phyloP scores from a whole-genome alignment of 306 rosid genomes.

The Prunus padus region DNA sequence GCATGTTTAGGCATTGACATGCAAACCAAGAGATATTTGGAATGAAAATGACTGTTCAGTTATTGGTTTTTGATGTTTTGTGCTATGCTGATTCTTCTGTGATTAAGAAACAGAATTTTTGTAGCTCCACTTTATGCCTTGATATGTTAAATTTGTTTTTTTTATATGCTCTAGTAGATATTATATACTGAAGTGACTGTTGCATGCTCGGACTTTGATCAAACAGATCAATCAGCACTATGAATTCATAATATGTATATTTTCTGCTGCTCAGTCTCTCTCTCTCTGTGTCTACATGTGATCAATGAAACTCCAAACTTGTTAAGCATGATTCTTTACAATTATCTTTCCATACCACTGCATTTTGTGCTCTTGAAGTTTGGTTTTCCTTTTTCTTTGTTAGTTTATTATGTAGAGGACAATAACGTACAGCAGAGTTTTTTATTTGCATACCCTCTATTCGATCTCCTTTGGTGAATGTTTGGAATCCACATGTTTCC shows the following conservation, averaged over 20 bases:
- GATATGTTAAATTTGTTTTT: conserved; percentile 12
- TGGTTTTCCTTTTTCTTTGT: not conserved
- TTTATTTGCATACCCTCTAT: not conserved
- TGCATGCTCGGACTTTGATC: conserved; percentile 3
- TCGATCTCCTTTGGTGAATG: not conserved
- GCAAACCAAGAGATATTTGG: conserved; percentile 9
- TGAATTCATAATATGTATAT: conserved; percentile 8
- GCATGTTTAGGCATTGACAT: conserved; percentile 20
- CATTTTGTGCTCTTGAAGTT: not conserved
- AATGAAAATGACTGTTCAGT: conserved; percentile 13
- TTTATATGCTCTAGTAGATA: not conserved
- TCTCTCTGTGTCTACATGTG: not conserved
- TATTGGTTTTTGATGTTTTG: conserved; percentile 17
- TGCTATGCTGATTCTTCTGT: conserved; percentile 7
- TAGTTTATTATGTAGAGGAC: not conserved
- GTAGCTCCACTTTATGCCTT: not conserved
- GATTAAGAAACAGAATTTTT: conserved; percentile 15
- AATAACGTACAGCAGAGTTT: not conserved
- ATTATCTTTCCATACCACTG: not conserved
- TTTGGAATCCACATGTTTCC: not conserved
- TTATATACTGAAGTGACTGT: conserved; percentile 4
- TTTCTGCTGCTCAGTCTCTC: not conserved
- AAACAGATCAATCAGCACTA: not conserved
- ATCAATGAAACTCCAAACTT: not conserved
- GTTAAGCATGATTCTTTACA: not conserved